Evolutionary conservation across 2,329 filamentous ascomycete species (phyloP).

Genomic region (Pseudogymnoascus pannorum): DNA sequence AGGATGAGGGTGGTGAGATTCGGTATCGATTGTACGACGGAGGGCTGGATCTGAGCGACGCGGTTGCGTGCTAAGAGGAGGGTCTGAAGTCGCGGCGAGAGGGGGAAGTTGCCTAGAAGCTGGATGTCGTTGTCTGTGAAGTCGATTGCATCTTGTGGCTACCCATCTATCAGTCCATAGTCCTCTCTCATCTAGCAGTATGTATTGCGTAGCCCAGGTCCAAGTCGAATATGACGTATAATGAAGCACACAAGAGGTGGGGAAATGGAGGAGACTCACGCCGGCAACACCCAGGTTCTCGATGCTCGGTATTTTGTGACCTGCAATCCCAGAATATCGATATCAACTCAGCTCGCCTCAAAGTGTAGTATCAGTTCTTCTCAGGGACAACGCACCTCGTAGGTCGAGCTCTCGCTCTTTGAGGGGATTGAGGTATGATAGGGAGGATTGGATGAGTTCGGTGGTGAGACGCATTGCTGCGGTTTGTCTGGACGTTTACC

Average conservation of each 20-base stretch:
- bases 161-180: conserved; percentile 3
- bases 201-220: background rate
- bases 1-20: conserved; percentile 77
- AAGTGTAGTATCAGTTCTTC: conserved; percentile 95
- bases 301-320: conserved; percentile 94
- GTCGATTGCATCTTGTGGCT: conserved; percentile 96
- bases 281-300: conserved; percentile 95
- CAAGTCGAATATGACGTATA: background rate
- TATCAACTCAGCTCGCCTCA: conserved; percentile 77
- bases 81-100: conserved; percentile 79
- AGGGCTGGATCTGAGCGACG: conserved; percentile 70
- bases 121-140: conserved; percentile 97
- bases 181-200: conserved; percentile 3
- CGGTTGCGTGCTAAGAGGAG: conserved; percentile 87
- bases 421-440: conserved; percentile 97
- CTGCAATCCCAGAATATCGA: conserved; percentile 56
- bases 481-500: conserved; percentile 13
- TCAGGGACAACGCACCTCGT: conserved; percentile 82
- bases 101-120: conserved; percentile 82
- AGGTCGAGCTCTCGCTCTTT: conserved; percentile 99
- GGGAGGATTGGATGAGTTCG: conserved; percentile 87
- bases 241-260: conserved; percentile 6
- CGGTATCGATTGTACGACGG: conserved; percentile 67
- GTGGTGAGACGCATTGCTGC: conserved; percentile 82
- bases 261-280: conserved; percentile 45